Evolutionary conservation across 768 basidiomycete species (phyloP).

Genomic region (Termitomyces sp.): DNA sequence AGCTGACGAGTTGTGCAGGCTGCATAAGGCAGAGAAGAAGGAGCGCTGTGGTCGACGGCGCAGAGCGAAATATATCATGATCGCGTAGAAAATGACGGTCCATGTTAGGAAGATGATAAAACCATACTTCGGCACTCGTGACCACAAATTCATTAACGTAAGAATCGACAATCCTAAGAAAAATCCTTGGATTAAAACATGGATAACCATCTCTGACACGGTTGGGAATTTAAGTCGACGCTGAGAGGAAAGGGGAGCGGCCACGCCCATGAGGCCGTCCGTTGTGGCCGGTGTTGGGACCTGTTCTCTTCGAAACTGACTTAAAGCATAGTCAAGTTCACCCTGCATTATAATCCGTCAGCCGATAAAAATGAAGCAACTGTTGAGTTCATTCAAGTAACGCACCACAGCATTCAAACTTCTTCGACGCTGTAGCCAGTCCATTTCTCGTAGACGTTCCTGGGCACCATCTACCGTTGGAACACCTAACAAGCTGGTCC

Average conservation of each 20-base stretch:
- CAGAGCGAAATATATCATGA: slow-evolving; percentile 55
- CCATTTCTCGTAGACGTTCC: slow-evolving; percentile 57
- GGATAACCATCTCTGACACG: slow-evolving; percentile 37
- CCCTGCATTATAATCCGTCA: slow-evolving; percentile 39
- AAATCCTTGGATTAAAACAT: slow-evolving; percentile 51
- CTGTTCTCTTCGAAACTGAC: slow-evolving; percentile 49
- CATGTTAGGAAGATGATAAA: slow-evolving; percentile 68
- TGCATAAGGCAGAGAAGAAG: slow-evolving; percentile 46
- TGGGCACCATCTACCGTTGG: slow-evolving; percentile 9
- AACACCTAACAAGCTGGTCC: slow-evolving; percentile 27
- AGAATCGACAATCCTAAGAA: slow-evolving; percentile 58
- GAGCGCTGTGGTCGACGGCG: slow-evolving; percentile 54
- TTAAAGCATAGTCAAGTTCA: slow-evolving; percentile 69
- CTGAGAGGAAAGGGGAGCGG: neutral
- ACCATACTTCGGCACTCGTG: slow-evolving; percentile 44
- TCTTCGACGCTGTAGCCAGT: slow-evolving; percentile 75
- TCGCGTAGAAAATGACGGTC: slow-evolving; percentile 53
- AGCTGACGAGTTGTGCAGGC: slow-evolving; percentile 30
- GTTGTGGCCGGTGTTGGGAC: slow-evolving; percentile 50
- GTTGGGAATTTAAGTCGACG: slow-evolving; percentile 26
- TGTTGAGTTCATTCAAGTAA: slow-evolving; percentile 3
- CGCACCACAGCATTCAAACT: slow-evolving; percentile 70
- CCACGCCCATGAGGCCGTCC: slow-evolving; percentile 28
- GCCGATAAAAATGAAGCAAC: neutral
- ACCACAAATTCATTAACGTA: slow-evolving; percentile 58